Percentiles rank a stretch among this genome's conserved stretches.
phyloP scores from a whole-genome alignment of 306 rosid species.

The Mucuna pruriens region DNA sequence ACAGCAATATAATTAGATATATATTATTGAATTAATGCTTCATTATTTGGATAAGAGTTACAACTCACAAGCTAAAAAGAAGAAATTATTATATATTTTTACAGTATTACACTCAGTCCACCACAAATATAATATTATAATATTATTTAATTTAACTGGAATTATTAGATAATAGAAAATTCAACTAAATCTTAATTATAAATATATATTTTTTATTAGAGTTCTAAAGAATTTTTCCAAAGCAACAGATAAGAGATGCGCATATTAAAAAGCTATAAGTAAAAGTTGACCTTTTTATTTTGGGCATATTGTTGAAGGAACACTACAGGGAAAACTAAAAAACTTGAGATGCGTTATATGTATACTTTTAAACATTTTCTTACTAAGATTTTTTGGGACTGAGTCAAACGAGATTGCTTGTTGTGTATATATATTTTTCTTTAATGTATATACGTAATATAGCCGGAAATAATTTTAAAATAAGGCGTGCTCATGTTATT shows the following conservation, averaged over 20 bases:
- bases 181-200: background rate
- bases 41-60: background rate
- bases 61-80: background rate
- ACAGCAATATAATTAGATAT: background rate
- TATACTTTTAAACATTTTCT: background rate
- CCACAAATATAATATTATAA: background rate
- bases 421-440: background rate
- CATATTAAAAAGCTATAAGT: background rate
- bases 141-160: background rate
- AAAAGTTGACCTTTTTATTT: background rate
- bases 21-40: background rate
- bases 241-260: background rate
- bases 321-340: background rate
- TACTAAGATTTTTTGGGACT: background rate
- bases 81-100: background rate
- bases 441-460: too few species aligned
- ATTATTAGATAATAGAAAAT: background rate
- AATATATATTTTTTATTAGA: background rate
- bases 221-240: background rate
- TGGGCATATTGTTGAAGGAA: background rate
- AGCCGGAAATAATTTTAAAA: background rate
- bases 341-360: background rate
- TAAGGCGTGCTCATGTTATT: constrained; percentile 24
- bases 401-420: constrained; percentile 39
- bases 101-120: background rate